phyloP scores from a whole-genome alignment of 805 yeast genomes.

The Pichia scutulata region DNA sequence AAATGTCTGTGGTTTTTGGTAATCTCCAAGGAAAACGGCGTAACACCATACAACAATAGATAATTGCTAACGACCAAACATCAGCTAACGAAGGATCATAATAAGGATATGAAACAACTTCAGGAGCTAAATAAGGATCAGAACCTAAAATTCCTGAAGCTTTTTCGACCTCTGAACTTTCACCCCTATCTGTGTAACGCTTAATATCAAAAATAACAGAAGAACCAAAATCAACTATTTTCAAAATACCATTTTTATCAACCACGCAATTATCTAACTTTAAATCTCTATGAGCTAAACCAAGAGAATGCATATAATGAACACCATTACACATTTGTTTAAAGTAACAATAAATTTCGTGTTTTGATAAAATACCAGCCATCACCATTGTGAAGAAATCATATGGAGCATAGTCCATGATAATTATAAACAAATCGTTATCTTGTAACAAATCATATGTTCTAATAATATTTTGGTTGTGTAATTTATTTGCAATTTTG shows the following conservation, averaged over 20 bases:
- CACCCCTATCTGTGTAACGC: constrained; percentile 1
- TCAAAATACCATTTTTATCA: constrained; percentile 61
- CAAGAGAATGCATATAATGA: constrained; percentile 65
- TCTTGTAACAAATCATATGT: constrained; percentile 77
- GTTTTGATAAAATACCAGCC: constrained; percentile 68
- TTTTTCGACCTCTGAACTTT: constrained; percentile 33
- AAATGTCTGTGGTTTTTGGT: constrained; percentile 69
- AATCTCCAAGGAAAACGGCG: constrained; percentile 93
- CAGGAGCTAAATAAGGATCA: constrained; percentile 95
- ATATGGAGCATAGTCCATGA: constrained; percentile 89
- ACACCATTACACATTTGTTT: constrained; percentile 76
- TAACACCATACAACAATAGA: constrained; percentile 83
- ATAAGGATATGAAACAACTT: constrained; percentile 46
- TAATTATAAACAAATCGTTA: constrained; percentile 52
- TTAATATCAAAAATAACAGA: constrained; percentile 63
- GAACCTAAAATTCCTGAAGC: constrained; percentile 90
- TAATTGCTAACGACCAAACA: constrained; percentile 90
- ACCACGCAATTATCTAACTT: constrained; percentile 93
- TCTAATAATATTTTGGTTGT: constrained; percentile 72
- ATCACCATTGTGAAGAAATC: constrained; percentile 91
- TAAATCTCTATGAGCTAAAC: constrained; percentile 88
- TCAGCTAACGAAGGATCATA: constrained; percentile 89
- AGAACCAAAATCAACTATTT: constrained; percentile 89
- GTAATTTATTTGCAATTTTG: constrained; percentile 68
- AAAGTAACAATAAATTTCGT: constrained; percentile 74